Conservation (phyloP, 306 rosid species). For the Crataegus laevigata region DNA sequence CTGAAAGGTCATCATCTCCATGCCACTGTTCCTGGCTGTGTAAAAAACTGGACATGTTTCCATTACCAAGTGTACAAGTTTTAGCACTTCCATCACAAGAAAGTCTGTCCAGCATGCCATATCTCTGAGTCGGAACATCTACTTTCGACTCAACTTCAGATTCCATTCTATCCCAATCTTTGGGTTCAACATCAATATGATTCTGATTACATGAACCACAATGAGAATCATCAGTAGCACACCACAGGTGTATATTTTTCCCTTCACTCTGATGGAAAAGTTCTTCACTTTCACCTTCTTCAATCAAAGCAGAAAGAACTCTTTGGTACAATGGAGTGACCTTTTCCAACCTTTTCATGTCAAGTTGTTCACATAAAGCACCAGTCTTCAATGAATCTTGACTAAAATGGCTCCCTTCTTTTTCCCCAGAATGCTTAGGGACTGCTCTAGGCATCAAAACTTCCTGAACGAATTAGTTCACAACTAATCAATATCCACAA, state of each 20-base stretch:
- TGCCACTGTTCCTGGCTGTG: slow-evolving; percentile 62
- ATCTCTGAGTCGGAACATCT: slow-evolving; percentile 49
- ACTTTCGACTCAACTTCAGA: slow-evolving; percentile 75
- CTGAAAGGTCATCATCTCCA: slow-evolving; percentile 59
- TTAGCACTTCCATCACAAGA: slow-evolving; percentile 57
- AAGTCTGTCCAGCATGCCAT: slow-evolving; percentile 53
- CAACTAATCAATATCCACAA: slow-evolving; percentile 11
- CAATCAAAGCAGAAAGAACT: slow-evolving; percentile 81
- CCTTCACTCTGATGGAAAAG: slow-evolving; percentile 46
- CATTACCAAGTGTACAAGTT: slow-evolving; percentile 52
- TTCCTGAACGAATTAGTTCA: slow-evolving; percentile 34
- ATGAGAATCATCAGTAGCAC: slow-evolving; percentile 83
- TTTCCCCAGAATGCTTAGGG: slow-evolving; percentile 41
- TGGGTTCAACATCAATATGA: slow-evolving; percentile 67
- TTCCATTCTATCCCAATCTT: slow-evolving; percentile 73
- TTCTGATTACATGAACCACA: slow-evolving; percentile 81
- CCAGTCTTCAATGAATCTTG: slow-evolving; percentile 18
- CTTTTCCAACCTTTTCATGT: slow-evolving; percentile 43
- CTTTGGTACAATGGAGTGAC: slow-evolving; percentile 70
- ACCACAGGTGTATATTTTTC: slow-evolving; percentile 55
- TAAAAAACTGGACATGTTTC: slow-evolving; percentile 47
- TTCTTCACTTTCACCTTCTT: slow-evolving; percentile 72
- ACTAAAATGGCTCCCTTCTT: slow-evolving; percentile 23
- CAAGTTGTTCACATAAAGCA: slow-evolving; percentile 38
- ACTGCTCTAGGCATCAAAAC: slow-evolving; percentile 38